Conservation (phyloP, 108 stramenopile species). For the Pseudonitzschia multiseries region DNA sequence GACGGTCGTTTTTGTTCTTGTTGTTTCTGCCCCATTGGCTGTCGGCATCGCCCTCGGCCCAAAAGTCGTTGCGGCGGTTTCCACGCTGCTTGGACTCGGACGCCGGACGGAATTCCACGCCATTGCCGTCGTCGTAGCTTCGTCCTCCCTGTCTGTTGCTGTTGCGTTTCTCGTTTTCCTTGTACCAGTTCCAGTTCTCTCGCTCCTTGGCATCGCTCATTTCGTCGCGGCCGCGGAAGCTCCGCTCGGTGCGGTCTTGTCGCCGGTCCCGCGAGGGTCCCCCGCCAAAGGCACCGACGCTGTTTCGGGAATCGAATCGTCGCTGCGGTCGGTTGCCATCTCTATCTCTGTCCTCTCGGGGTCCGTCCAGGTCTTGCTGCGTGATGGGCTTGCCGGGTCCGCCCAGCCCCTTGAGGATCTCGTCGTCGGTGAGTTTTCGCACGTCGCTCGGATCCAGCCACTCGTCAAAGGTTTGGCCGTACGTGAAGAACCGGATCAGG, state of each 20-base stretch:
- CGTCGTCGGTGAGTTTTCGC: conserved; percentile 60
- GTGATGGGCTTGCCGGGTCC: conserved; percentile 67
- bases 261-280: conserved; percentile 59
- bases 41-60: conserved; percentile 45
- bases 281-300: conserved; percentile 34
- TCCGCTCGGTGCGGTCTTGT: conserved; percentile 62
- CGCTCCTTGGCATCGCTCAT: conserved; percentile 51
- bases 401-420: conserved; percentile 61
- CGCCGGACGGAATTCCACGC: conserved; percentile 7
- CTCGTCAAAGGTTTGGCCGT: conserved; percentile 70
- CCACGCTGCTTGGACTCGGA: neutral
- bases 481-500: conserved; percentile 73
- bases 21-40: conserved; percentile 52
- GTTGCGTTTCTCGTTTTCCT: conserved; percentile 59
- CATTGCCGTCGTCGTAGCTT: conserved; percentile 23
- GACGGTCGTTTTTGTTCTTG: neutral
- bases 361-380: conserved; percentile 36
- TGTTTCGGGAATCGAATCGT: conserved; percentile 19
- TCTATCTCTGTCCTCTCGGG: conserved; percentile 10
- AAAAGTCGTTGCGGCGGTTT: conserved; percentile 9
- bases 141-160: conserved; percentile 30
- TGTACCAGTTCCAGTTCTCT: conserved; percentile 72
- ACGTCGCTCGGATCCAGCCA: conserved; percentile 80
- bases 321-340: conserved; percentile 1
- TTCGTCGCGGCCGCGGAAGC: conserved; percentile 27